Percentiles rank a stretch among this genome's conserved stretches.
phyloP scores from a whole-genome alignment of 1,284 basidiomycete species.

The Hymenochaete sp. region DNA sequence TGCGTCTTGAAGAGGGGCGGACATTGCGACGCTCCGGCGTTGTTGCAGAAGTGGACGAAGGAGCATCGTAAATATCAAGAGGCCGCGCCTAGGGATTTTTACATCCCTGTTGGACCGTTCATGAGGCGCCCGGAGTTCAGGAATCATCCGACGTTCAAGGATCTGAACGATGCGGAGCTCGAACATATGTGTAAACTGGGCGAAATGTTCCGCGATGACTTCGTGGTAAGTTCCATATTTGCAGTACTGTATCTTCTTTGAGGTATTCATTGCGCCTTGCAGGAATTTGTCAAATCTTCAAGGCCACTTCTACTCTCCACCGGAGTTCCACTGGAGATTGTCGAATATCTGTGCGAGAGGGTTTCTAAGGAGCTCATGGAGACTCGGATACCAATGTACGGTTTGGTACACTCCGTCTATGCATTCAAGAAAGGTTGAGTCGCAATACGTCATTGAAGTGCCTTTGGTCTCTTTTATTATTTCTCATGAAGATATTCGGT shows the following conservation, averaged over 20 bases:
- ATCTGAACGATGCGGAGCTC: conserved; percentile 23
- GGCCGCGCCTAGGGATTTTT: conserved; percentile 45
- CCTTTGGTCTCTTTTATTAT: no score
- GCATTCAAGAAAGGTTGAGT: conserved; percentile 48
- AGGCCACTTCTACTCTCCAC: conserved; percentile 58
- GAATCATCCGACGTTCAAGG: conserved; percentile 27
- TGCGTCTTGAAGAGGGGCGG: conserved; percentile 52
- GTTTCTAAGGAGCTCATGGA: conserved; percentile 43
- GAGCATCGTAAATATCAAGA: conserved; percentile 48
- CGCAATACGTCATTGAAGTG: no score
- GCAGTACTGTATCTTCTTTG: background rate
- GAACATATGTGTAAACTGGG: conserved; percentile 23
- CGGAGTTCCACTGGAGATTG: conserved; percentile 43
- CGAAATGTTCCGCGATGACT: conserved; percentile 31
- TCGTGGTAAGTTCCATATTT: conserved; percentile 25
- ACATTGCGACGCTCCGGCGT: conserved; percentile 47
- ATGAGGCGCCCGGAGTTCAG: conserved; percentile 19
- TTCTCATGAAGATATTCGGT: no score
- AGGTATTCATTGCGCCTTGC: conserved; percentile 1
- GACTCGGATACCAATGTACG: conserved; percentile 38
- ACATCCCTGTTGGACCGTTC: conserved; percentile 49
- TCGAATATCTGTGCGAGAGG: conserved; percentile 44
- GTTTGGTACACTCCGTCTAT: conserved; percentile 49
- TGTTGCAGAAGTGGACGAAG: conserved; percentile 44
- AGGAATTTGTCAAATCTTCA: conserved; percentile 58